Percentiles rank a stretch among this genome's conserved stretches.
phyloP scores from a whole-genome alignment of 176 grass and related monocot species.

The Carex cristatella region DNA sequence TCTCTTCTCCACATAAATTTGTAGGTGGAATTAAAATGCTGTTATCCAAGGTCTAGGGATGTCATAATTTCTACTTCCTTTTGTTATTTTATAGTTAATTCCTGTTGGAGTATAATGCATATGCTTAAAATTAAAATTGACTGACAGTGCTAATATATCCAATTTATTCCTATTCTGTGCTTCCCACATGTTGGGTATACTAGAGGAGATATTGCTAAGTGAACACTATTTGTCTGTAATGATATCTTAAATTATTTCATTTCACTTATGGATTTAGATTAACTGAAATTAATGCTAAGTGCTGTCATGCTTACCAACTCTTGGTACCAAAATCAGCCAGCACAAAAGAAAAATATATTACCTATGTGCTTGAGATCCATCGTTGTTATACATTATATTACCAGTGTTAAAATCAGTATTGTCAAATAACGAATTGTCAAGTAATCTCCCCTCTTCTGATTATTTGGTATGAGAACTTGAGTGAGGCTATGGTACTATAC shows the following conservation, averaged over 20 bases:
- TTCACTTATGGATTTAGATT: neutral
- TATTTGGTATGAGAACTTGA: too few relatives aligned
- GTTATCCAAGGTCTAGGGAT: neutral
- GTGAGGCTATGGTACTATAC: too few relatives aligned
- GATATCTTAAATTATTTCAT: neutral
- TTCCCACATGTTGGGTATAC: neutral
- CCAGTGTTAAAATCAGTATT: too few relatives aligned
- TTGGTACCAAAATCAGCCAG: neutral
- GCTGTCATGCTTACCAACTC: neutral
- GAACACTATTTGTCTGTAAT: neutral
- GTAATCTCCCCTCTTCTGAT: too few relatives aligned
- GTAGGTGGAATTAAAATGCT: neutral
- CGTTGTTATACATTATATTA: neutral
- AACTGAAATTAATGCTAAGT: neutral
- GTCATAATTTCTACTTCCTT: neutral
- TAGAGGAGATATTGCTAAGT: neutral
- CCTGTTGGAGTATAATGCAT: too few relatives aligned
- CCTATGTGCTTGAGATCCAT: neutral
- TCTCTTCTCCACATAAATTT: conserved; percentile 50
- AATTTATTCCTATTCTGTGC: neutral
- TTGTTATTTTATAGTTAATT: neutral
- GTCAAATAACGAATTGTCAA: too few relatives aligned
- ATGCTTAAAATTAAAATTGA: neutral
- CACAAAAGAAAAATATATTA: neutral
- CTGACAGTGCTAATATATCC: neutral